Percentiles rank a stretch among this genome's conserved stretches.
phyloP scores from a whole-genome alignment of 2,329 filamentous ascomycete species.

The Penicillium sp. region DNA sequence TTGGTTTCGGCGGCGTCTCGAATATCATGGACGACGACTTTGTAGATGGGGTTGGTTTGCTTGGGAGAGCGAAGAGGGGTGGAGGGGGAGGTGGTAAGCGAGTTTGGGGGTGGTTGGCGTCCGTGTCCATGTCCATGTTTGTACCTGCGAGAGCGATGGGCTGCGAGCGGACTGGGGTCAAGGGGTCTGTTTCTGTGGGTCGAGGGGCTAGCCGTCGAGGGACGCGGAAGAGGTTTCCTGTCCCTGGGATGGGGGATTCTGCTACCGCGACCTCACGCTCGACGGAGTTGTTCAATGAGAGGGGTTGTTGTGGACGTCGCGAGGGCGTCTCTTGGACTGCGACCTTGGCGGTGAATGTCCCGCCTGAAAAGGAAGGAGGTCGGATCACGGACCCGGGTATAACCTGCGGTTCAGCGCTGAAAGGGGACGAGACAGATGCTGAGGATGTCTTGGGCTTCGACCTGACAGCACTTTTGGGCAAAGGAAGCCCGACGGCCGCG shows the following conservation, averaged over 20 bases:
- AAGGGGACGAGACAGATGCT: constrained; percentile 27
- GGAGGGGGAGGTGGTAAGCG: constrained; percentile 11
- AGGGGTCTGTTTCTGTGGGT: constrained; percentile 30
- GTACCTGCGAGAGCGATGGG: constrained; percentile 21
- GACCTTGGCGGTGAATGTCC: constrained; percentile 22
- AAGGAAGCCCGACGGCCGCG: constrained; percentile 30
- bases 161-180: constrained; percentile 37
- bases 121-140: not conserved
- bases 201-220: constrained; percentile 34
- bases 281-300: constrained; percentile 21
- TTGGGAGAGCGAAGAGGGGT: constrained; percentile 16
- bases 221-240: constrained; percentile 32
- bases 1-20: constrained; percentile 39
- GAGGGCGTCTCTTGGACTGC: constrained; percentile 48
- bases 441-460: constrained; percentile 29
- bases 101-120: not conserved
- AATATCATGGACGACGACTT: constrained; percentile 29
- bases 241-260: constrained; percentile 20
- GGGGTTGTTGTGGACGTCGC: constrained; percentile 35
- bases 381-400: constrained; percentile 39
- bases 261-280: constrained; percentile 10
- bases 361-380: constrained; percentile 33
- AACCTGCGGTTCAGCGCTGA: constrained; percentile 35
- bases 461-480: constrained; percentile 32
- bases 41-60: constrained; percentile 4